Evolutionary conservation across 2,329 filamentous ascomycete species (phyloP), one percentile per base, ranked within the genome.

Genomic region (Xylariomycetidae sp.): DNA sequence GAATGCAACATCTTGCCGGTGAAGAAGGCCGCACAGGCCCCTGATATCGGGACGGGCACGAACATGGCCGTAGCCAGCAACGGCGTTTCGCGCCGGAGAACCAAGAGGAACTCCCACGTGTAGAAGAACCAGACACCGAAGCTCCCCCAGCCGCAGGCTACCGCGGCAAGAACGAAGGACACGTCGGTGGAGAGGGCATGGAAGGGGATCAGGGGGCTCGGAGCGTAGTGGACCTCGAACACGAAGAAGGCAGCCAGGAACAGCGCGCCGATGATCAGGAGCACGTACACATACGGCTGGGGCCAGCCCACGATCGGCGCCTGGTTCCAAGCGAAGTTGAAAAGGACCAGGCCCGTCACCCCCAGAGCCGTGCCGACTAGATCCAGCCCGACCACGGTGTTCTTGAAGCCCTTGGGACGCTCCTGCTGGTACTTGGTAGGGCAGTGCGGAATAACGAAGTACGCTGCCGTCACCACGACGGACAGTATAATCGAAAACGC

Each of bases 261-360:
- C 1, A 75, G 27, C 4, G 70, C 34, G 4, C 73, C 74, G 12
- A 76, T 32, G 32, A 77, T 66, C 6, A 79, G 59, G 4, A 68
- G 48, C 3, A 65, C 50, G 44, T 69, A 70, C 20, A 72, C 62
- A 42, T 75, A 73, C 1, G 68, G 57, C 16, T 59, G 52, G 5
- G 51, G 31, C 73, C 74, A 78, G 2, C 70, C 68, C 6, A 65
- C 67, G 2, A 70, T 57, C 0, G 68, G 65, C 1, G 68, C 73
- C 47, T 78, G 72, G 44, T 78, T 78, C 71, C 72, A 77, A 2
- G 73, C 68, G 34, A 78, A 66, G 48, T 77, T 78, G 50, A 77
- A 57, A 4, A 79, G 54, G 1, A 76, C 58, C 22, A 79, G 56
- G 1, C 61, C 68, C 0, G 60, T 57, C 16, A 77, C 61, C 3